Percentiles rank a stretch among this genome's conserved stretches.
Conservation (phyloP, 352 stramenopile species). For the Globisporangium splendens region DNA sequence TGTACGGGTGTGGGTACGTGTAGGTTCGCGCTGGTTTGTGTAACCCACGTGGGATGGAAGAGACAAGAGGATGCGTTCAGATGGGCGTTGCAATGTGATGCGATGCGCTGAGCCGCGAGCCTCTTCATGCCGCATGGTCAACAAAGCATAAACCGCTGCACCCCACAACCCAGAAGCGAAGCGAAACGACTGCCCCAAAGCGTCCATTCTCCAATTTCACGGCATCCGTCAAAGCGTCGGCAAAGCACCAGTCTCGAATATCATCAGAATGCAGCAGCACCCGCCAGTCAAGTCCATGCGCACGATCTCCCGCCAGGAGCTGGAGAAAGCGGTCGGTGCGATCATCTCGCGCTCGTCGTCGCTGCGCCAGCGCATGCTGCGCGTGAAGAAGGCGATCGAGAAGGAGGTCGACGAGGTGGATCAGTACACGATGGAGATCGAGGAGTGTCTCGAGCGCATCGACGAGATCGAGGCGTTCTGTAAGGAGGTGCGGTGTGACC, state of each 20-base stretch:
- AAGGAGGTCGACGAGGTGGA: conserved; percentile 19
- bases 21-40: background rate
- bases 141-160: conserved; percentile 1
- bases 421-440: conserved; percentile 17
- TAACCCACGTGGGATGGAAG: background rate
- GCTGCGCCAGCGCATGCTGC: conserved; percentile 19
- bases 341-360: conserved; percentile 20
- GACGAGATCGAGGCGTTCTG: conserved; percentile 19
- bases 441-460: conserved; percentile 19
- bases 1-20: background rate
- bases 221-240: background rate
- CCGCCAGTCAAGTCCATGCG: conserved; percentile 8
- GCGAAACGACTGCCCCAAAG: background rate
- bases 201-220: conserved; percentile 8
- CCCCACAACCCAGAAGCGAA: background rate
- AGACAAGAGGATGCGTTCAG: background rate
- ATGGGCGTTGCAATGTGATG: background rate
- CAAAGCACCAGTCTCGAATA: background rate
- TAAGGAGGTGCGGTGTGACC: conserved; percentile 13
- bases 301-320: conserved; percentile 18
- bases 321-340: conserved; percentile 16
- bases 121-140: background rate
- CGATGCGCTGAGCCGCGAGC: background rate
- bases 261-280: background rate
- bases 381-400: conserved; percentile 19